These are phyloP conservation scores for Cercophora samala DNA, from an alignment of 495 filamentous ascomycete species.

Conservation along the genomic window DNA sequence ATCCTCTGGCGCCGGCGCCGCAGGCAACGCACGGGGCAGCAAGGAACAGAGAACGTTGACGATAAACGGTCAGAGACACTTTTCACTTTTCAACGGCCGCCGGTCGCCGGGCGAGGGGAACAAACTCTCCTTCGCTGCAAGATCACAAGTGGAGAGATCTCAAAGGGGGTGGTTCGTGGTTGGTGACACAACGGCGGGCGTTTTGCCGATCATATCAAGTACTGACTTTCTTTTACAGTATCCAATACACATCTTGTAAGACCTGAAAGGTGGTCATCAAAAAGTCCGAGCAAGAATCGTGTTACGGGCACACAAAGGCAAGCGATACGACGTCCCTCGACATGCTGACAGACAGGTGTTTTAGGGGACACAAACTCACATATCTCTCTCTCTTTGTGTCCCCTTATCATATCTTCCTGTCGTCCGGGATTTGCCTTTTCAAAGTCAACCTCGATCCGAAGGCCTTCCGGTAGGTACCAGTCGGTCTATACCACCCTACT, in stretches of 20 bases:
- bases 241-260: neutral
- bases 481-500: neutral
- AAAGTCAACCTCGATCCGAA: neutral
- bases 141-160: constrained; percentile 3
- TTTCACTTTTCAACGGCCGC: too few species aligned
- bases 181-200: neutral
- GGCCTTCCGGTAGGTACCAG: too few species aligned
- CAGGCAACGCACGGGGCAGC: too few species aligned
- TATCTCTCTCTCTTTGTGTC: neutral
- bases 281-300: constrained; percentile 1
- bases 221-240: neutral
- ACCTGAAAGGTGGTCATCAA: neutral
- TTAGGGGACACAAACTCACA: neutral
- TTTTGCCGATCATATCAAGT: neutral
- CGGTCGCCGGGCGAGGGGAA: neutral
- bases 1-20: too few species aligned
- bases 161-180: neutral
- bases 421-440: neutral
- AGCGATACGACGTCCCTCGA: constrained; percentile 4
- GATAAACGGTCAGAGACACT: neutral
- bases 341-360: neutral
- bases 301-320: neutral
- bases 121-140: constrained; percentile 1
- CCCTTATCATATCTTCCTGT: neutral
- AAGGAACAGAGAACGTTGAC: neutral